These are phyloP conservation scores for Trichoderma polysporum DNA, from an alignment of 2,329 filamentous ascomycete genomes.

Conservation along the genomic window DNA sequence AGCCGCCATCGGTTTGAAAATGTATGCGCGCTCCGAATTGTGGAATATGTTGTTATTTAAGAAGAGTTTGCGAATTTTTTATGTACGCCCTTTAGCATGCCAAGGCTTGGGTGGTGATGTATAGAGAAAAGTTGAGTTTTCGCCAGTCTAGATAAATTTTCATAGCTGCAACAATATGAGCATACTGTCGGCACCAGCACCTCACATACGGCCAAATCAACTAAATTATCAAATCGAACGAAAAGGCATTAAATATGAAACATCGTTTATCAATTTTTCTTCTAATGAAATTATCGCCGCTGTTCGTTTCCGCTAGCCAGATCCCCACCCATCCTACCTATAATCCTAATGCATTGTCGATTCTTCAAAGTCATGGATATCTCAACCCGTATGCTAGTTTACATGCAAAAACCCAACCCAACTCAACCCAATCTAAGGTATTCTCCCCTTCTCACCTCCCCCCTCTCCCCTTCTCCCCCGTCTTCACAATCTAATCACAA, in stretches of 20 bases:
- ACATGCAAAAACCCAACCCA: constrained; percentile 37
- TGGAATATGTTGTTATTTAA: background rate
- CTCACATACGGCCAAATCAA: background rate
- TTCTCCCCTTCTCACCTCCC: too few relatives aligned
- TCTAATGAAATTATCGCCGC: constrained; percentile 5
- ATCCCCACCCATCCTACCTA: constrained; percentile 21
- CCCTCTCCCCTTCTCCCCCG: background rate
- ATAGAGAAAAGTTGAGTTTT: background rate
- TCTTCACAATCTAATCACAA: constrained; percentile 44
- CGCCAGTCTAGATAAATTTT: background rate
- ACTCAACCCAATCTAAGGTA: constrained; percentile 29
- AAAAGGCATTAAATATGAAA: background rate
- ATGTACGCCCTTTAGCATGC: too few relatives aligned
- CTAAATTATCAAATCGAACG: background rate
- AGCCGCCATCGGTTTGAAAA: background rate
- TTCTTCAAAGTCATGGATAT: constrained; percentile 41
- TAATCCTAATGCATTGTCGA: constrained; percentile 25
- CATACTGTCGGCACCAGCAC: background rate
- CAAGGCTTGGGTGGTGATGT: background rate
- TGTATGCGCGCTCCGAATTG: too few relatives aligned
- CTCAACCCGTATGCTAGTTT: constrained; percentile 44
- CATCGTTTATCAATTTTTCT: background rate
- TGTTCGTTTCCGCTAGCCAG: constrained; percentile 15
- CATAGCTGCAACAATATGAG: background rate
- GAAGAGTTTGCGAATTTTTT: background rate